A percentile compares a stretch with the other conserved stretches of the same genome.
Evolutionary conservation across 2,329 filamentous ascomycete species (phyloP).

Genomic region (Chrysosporium keratinophilum): DNA sequence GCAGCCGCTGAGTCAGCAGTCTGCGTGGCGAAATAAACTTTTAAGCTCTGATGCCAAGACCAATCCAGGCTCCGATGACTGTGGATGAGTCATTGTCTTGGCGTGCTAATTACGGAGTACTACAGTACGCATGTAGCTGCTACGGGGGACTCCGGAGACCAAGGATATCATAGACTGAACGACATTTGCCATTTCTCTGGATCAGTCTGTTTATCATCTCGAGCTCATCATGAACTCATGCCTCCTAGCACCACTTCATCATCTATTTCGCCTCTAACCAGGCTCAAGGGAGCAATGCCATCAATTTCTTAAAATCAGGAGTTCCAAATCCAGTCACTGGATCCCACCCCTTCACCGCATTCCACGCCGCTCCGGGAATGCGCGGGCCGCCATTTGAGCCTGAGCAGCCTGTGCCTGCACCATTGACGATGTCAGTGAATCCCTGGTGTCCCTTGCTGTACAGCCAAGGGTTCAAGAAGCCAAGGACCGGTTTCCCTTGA

Average conservation of each 20-base stretch:
- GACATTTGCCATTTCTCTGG: no score
- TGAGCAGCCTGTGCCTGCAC: constrained; percentile 22
- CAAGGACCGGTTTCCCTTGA: constrained; percentile 44
- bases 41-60: neutral
- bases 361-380: constrained; percentile 42
- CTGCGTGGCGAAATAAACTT: neutral
- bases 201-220: no score
- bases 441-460: constrained; percentile 39
- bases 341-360: constrained; percentile 43
- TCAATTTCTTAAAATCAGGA: constrained; percentile 21
- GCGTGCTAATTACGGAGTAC: no score
- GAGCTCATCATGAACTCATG: no score
- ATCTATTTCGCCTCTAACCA: no score
- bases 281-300: constrained; percentile 10
- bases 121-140: no score
- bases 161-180: no score
- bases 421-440: constrained; percentile 42
- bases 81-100: neutral
- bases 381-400: constrained; percentile 1
- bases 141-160: no score
- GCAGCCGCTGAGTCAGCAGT: neutral
- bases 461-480: constrained; percentile 54
- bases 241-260: no score
- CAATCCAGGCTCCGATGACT: neutral
- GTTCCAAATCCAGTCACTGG: constrained; percentile 39